Base-by-base conservation (phyloP, 164 flowering plant species). In the Magnolia sinica region DNA sequence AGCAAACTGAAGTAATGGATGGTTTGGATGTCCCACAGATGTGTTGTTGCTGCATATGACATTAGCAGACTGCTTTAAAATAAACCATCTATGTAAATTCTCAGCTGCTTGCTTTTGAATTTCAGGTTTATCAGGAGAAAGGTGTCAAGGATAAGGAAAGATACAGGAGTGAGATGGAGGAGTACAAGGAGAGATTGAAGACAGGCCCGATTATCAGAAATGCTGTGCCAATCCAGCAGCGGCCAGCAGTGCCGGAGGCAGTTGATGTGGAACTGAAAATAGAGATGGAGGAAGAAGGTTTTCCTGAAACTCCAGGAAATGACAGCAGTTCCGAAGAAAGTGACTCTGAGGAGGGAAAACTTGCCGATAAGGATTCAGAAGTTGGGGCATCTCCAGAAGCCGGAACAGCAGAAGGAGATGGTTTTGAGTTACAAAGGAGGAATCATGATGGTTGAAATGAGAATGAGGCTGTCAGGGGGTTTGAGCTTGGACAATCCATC, bases 71-170 rank as follows among this genome's bases (percentile, higher is more conserved):
- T 2, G 4, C 64, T 18, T 37, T 37, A 37, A 37, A 37, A 37
- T 37, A 37, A 37, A 37, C 45, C 20, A 22, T 64, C 7, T 64
- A 0, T 64, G 68, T 6, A 20, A 20, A 23, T 64, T 77, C 16
- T 75, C 1, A 51, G 73, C 24, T 29, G n/a, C 20, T 31, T 50
- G 45, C 61, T 72, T 75, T 37, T 64, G 78, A 59, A 29, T 66
- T 76, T 70, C 84, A 96, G 98, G 91, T 96, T 71, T 96, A 94
- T 81, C 96, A 91, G 76, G 99, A 94, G 81, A 89, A 85, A 79
- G 99, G 98, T 11, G 22, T 86, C 9, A 89, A 82, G 81, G 99
- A 96, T 74, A 96, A 91, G 79, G 98, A 94, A 73, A 82, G 99
- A 71, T 96, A 96, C 83, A 80, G 78, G 81, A 69, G 77, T 13